Evolutionary conservation across 73 alveolate genomes (phyloP).

Genomic region (Stentor coeruleus): DNA sequence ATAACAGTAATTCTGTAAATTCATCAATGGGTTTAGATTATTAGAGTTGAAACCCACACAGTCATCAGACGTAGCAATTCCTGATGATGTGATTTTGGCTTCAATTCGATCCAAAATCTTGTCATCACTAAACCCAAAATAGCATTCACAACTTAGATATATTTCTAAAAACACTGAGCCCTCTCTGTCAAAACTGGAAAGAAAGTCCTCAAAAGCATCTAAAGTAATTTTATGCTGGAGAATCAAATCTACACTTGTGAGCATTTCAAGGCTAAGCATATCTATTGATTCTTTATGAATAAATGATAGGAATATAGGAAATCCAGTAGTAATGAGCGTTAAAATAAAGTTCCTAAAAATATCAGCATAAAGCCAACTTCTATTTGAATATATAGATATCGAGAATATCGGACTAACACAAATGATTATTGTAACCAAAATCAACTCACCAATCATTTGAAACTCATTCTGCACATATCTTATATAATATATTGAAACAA

Average conservation of each 20-base stretch:
- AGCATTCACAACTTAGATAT: background rate
- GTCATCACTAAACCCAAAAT: background rate
- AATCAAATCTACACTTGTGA: background rate
- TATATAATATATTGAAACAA: no score
- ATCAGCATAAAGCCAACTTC: background rate
- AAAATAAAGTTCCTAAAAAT: background rate
- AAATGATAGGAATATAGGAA: background rate
- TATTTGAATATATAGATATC: no score
- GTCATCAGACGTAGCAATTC: background rate
- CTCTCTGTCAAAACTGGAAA: background rate
- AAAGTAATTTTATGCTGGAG: background rate
- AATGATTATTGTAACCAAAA: background rate
- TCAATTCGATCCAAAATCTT: background rate
- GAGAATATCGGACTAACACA: background rate
- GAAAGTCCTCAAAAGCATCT: slow-evolving; percentile 4
- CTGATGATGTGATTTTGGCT: background rate
- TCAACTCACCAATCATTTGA: background rate
- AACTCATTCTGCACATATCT: background rate
- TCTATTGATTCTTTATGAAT: background rate
- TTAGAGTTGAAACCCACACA: background rate
- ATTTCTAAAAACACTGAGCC: background rate
- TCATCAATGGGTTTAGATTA: background rate
- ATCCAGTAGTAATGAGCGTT: background rate
- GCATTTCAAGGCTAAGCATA: background rate
- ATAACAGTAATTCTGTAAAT: background rate